Evolutionary conservation across 106 monocot genomes (phyloP), one percentile per base, ranked within the genome.

Genomic region (Acorus calamus): DNA sequence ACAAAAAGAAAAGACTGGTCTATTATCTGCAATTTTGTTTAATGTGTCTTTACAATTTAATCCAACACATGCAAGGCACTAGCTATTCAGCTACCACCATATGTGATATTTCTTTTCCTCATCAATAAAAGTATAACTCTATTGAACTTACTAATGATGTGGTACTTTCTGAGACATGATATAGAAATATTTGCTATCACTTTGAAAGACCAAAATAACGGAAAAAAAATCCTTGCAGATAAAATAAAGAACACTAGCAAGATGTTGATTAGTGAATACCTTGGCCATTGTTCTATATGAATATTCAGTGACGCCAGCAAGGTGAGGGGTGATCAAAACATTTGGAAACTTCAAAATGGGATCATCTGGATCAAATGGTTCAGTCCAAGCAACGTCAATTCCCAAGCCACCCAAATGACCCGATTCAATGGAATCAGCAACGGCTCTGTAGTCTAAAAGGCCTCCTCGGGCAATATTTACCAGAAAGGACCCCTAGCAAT

Each of bases 341-440:
- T 96, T 96, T 56, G 76, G 81, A 68, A 90, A 81, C 64, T 82
- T 82, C 14, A 96, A 71, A 74, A 96, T 83, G 9, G 82, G 90
- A 70, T 96, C 90, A 3, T 90, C 74, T 5, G 90, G 87, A 78
- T 96, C 84, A 72, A 90, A 87, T 55, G 94, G 90, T 66, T 96
- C 94, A 6, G 61, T 69, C 94, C 94, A 96, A 70, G 94, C 90
- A 60, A 96, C 94, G 68, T 96, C 94, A 64, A 90, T 82, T 61
- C 69, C 94, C 72, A 90, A 73, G 13, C 94, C 94, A 55, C 90
- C 90, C 41, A 96, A 76, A 48, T 90, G 87, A 65, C 87, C 90
- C 14, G 83, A 87, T 64, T 87, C 52, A 11, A 96, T 87, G 66
- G 74, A 51, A 59, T 82, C 53, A 62, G 60, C 14, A n/a, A 96